phyloP scores from a whole-genome alignment of 202 grass and related monocot genomes.

The Miscanthus sacchariflorus region DNA sequence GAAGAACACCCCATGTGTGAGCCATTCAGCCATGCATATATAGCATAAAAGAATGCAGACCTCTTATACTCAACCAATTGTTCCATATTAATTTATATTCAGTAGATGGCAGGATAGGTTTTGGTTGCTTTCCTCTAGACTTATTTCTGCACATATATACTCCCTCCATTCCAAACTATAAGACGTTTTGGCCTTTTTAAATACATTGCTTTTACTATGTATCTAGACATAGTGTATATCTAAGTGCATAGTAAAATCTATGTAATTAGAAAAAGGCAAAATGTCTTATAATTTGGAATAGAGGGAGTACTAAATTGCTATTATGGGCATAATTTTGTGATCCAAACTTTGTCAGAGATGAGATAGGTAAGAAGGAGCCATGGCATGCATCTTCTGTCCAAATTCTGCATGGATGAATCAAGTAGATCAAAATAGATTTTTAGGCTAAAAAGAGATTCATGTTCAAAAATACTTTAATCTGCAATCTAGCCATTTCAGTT shows the following conservation, averaged over 20 bases:
- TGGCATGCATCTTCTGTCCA: not conserved
- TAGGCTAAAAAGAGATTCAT: not conserved
- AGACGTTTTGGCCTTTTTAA: no score
- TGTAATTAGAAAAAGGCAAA: no score
- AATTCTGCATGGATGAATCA: not conserved
- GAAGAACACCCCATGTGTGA: slow-evolving; percentile 1
- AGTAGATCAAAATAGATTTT: not conserved
- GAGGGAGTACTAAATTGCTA: no score
- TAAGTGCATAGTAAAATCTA: no score
- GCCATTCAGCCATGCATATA: not conserved
- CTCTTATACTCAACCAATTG: not conserved
- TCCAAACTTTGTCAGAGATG: not conserved
- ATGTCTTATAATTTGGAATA: no score
- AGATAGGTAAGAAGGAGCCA: not conserved
- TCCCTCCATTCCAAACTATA: no score
- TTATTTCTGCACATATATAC: not conserved
- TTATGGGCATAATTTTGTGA: not conserved
- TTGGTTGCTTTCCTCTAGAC: not conserved
- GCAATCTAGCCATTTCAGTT: not conserved
- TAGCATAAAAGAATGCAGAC: not conserved
- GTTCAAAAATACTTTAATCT: not conserved
- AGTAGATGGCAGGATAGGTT: not conserved
- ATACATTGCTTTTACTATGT: no score
- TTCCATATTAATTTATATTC: not conserved
- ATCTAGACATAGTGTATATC: no score